Evolutionary conservation across 2,329 filamentous ascomycete species (phyloP).

Genomic region (Exophiala sideris): DNA sequence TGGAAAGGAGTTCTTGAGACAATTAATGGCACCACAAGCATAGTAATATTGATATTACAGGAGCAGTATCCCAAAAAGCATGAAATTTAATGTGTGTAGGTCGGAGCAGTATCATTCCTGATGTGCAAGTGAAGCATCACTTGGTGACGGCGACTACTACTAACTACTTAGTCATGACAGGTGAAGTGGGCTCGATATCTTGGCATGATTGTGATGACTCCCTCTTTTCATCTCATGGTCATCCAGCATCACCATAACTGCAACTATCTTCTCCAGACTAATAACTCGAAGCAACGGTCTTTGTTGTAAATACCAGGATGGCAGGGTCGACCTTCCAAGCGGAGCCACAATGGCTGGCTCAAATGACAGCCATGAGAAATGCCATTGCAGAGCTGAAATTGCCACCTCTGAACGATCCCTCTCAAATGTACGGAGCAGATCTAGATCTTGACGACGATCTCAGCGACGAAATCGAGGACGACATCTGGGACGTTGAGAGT

Average conservation of each 20-base stretch:
- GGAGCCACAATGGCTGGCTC: constrained; percentile 74
- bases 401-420: constrained; percentile 44
- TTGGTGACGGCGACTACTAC: neutral
- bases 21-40: too few species aligned
- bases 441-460: constrained; percentile 57
- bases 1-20: neutral
- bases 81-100: too few species aligned
- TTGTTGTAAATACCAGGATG: constrained; percentile 13
- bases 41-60: too few species aligned
- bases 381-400: constrained; percentile 72
- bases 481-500: constrained; percentile 85
- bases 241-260: too few species aligned
- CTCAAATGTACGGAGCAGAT: constrained; percentile 54
- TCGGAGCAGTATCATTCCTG: too few species aligned
- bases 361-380: constrained; percentile 80
- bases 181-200: too few species aligned
- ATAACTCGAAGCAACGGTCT: neutral
- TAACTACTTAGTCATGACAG: neutral
- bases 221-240: too few species aligned
- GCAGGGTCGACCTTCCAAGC: constrained; percentile 27
- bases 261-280: neutral
- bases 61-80: too few species aligned
- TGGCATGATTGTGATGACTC: too few species aligned
- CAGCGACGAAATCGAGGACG: constrained; percentile 64
- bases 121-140: neutral